These are phyloP conservation scores for Penicillium flavigenum DNA, from an alignment of 495 filamentous ascomycete genomes.

Conservation along the genomic window DNA sequence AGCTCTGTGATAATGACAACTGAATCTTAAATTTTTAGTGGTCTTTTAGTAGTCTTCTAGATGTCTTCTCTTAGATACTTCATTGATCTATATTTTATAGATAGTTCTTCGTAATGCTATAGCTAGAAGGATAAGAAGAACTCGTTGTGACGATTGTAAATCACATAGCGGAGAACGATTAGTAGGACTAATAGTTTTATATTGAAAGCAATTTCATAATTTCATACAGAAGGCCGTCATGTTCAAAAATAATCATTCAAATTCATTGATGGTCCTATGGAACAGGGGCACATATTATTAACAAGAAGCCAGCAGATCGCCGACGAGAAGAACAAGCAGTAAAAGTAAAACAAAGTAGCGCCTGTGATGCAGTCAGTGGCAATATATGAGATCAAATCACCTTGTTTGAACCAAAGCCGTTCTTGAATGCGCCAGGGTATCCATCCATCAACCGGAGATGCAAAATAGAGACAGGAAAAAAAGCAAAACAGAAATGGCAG, in stretches of 20 bases:
- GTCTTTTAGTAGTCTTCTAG: no score
- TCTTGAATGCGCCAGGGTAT: conserved; percentile 26
- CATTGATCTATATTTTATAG: no score
- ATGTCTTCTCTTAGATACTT: no score
- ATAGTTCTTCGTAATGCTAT: no score
- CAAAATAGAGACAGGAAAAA: neutral
- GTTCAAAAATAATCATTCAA: neutral
- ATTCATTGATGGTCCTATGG: neutral
- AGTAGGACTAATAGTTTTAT: no score
- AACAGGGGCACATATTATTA: neutral
- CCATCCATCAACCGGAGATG: conserved; percentile 15
- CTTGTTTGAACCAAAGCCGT: neutral
- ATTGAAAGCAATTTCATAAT: no score
- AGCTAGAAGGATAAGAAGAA: no score
- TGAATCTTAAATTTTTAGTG: no score
- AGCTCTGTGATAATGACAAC: no score
- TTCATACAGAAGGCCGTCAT: no score
- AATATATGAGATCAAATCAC: neutral
- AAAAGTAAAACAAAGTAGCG: conserved; percentile 1
- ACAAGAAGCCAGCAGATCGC: neutral
- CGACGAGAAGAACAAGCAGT: neutral
- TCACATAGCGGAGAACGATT: no score
- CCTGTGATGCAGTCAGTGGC: conserved; percentile 13
- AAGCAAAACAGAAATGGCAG: neutral
- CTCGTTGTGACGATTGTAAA: no score